Conservation (phyloP, 495 filamentous ascomycete species). For the Pyronema domesticum region DNA sequence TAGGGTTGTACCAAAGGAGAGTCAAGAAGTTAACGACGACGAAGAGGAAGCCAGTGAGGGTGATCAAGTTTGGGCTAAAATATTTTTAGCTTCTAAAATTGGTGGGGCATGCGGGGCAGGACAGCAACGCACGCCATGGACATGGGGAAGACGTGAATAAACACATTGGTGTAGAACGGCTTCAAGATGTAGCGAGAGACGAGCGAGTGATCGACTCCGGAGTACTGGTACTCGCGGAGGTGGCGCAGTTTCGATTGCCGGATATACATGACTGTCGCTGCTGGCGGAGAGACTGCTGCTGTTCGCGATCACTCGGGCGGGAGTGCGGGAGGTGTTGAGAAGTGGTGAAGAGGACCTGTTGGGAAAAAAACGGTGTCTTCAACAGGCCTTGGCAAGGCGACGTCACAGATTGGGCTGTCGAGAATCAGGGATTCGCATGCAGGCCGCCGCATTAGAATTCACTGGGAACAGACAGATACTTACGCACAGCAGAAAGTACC, state of each 20-base stretch:
- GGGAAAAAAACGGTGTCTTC: neutral
- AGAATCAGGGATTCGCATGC: neutral
- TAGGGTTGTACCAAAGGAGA: constrained; percentile 90
- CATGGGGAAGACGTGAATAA: constrained; percentile 87
- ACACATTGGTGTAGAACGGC: constrained; percentile 89
- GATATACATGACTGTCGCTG: constrained; percentile 45
- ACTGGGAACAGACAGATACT: neutral
- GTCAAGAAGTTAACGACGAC: constrained; percentile 84
- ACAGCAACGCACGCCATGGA: constrained; percentile 63
- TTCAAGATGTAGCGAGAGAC: constrained; percentile 82
- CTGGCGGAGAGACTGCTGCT: neutral
- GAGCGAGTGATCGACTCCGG: constrained; percentile 71
- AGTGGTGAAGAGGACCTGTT: neutral
- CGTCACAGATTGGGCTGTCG: neutral
- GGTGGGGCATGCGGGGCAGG: constrained; percentile 6
- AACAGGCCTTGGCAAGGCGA: neutral
- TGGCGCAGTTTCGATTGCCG: constrained; percentile 78
- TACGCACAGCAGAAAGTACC: neutral
- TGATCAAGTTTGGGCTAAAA: constrained; percentile 50
- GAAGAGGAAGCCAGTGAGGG: constrained; percentile 77
- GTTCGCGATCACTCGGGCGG: neutral
- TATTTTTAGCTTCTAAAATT: neutral
- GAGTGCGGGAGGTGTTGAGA: neutral
- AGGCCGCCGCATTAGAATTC: neutral
- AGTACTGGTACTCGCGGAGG: constrained; percentile 82